Conservation (phyloP, 306 rosid species). For the Luffa acutangula region DNA sequence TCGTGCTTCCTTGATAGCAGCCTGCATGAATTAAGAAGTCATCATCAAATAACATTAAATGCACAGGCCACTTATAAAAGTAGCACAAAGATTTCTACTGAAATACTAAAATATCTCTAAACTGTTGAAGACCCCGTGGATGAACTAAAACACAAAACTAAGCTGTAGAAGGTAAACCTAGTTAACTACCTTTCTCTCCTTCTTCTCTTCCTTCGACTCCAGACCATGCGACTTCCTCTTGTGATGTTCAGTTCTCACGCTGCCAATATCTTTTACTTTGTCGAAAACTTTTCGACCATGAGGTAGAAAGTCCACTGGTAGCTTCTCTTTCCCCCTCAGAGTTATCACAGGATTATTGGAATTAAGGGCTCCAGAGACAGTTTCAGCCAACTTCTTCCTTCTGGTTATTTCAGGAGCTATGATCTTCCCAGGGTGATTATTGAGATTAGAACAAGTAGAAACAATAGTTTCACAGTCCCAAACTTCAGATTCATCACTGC, state of each 20-base stretch:
- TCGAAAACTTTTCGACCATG: constrained; percentile 35
- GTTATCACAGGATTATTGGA: constrained; percentile 42
- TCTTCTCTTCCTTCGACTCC: constrained; percentile 81
- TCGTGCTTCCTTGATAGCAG: constrained; percentile 75
- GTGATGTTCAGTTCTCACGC: constrained; percentile 36
- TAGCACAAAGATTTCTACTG: not conserved
- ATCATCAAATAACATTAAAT: not conserved
- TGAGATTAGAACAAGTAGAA: constrained; percentile 69
- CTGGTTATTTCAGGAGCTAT: constrained; percentile 45
- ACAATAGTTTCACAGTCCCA: constrained; percentile 94
- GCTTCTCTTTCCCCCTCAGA: constrained; percentile 67
- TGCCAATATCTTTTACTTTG: constrained; percentile 27
- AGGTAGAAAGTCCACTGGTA: constrained; percentile 74
- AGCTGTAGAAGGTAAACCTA: not conserved
- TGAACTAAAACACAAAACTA: not conserved
- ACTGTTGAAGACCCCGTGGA: not conserved
- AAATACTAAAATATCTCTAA: not conserved
- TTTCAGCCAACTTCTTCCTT: constrained; percentile 66
- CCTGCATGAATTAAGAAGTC: constrained; percentile 22
- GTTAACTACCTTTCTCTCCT: constrained; percentile 94
- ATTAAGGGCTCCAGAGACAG: constrained; percentile 42
- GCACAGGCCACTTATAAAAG: not conserved
- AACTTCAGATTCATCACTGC: constrained; percentile 79
- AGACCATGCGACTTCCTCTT: constrained; percentile 59
- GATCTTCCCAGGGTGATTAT: constrained; percentile 83